Percentiles rank a stretch among this genome's conserved stretches.
These are phyloP conservation scores for Phytophthora cryptogea DNA, from an alignment of 352 stramenopile genomes.

Conservation along the genomic window DNA sequence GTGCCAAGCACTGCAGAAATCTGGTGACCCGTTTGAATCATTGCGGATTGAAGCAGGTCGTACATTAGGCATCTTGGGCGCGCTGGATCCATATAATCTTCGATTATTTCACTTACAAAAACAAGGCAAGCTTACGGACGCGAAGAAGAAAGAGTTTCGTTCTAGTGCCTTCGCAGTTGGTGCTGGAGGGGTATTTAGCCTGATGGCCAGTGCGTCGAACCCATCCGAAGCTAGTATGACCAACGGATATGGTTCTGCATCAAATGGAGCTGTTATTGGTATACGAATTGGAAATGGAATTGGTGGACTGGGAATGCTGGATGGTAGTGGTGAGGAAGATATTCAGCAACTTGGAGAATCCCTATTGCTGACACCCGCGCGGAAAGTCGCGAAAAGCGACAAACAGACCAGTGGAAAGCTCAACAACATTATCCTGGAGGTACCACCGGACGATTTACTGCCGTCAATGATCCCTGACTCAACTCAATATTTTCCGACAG, in stretches of 20 bases:
- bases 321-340: slow-evolving; percentile 55
- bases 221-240: slow-evolving; percentile 10
- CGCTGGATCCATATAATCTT: slow-evolving; percentile 86
- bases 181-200: slow-evolving; percentile 34
- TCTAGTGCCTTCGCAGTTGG: slow-evolving; percentile 44
- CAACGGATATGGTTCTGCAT: slow-evolving; percentile 20
- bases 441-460: slow-evolving; percentile 74
- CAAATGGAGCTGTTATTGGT: slow-evolving; percentile 28
- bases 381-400: slow-evolving; percentile 68
- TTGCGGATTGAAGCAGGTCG: slow-evolving; percentile 81
- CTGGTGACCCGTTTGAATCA: slow-evolving; percentile 74
- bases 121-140: slow-evolving; percentile 73
- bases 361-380: slow-evolving; percentile 51
- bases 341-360: slow-evolving; percentile 44
- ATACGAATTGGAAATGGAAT: slow-evolving; percentile 46
- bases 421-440: slow-evolving; percentile 62
- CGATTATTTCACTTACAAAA: slow-evolving; percentile 83
- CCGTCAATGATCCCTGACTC: slow-evolving; percentile 86
- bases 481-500: slow-evolving; percentile 96
- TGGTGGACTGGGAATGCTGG: slow-evolving; percentile 32
- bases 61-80: slow-evolving; percentile 80
- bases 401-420: slow-evolving; percentile 76
- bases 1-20: slow-evolving; percentile 79
- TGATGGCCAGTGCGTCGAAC: slow-evolving; percentile 25
- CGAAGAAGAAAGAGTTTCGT: slow-evolving; percentile 75